A percentile compares a stretch with the other conserved stretches of the same genome.
Evolutionary conservation across 495 filamentous ascomycete species (phyloP).

Genomic region (Tuber aestivum): DNA sequence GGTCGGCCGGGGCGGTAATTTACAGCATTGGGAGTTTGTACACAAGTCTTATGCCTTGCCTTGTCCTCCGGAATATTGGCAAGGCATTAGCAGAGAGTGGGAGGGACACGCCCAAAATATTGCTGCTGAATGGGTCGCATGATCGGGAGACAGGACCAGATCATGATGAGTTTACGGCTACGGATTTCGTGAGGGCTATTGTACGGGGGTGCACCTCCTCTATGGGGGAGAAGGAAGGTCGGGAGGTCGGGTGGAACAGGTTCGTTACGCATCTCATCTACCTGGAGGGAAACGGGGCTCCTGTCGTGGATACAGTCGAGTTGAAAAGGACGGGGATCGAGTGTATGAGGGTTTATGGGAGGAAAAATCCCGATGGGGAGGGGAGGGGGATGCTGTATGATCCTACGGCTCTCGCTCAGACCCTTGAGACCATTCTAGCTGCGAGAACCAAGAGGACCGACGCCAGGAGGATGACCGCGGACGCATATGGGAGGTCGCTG

Average conservation of each 20-base stretch:
- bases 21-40: conserved; percentile 90
- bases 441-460: conserved; percentile 55
- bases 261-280: conserved; percentile 86
- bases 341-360: conserved; percentile 68
- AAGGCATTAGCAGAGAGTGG: conserved; percentile 45
- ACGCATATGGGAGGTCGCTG: conserved; percentile 22
- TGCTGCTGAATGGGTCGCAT: conserved; percentile 74
- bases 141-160: conserved; percentile 80
- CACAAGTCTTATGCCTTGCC: conserved; percentile 67
- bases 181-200: conserved; percentile 74
- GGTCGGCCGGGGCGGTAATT: conserved; percentile 60
- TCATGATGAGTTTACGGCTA: conserved; percentile 56
- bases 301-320: conserved; percentile 60
- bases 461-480: conserved; percentile 55
- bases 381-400: conserved; percentile 64
- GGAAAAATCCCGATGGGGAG: conserved; percentile 49
- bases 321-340: conserved; percentile 66
- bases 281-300: conserved; percentile 65
- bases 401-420: conserved; percentile 63
- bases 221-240: conserved; percentile 42
- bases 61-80: conserved; percentile 64
- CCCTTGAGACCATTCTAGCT: conserved; percentile 71
- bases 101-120: conserved; percentile 57
- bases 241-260: conserved; percentile 40
- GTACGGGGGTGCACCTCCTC: conserved; percentile 56